A percentile compares a stretch with the other conserved stretches of the same genome.
phyloP scores from a whole-genome alignment of 1,284 basidiomycete genomes.

The Sanghuangporus sanghuang region DNA sequence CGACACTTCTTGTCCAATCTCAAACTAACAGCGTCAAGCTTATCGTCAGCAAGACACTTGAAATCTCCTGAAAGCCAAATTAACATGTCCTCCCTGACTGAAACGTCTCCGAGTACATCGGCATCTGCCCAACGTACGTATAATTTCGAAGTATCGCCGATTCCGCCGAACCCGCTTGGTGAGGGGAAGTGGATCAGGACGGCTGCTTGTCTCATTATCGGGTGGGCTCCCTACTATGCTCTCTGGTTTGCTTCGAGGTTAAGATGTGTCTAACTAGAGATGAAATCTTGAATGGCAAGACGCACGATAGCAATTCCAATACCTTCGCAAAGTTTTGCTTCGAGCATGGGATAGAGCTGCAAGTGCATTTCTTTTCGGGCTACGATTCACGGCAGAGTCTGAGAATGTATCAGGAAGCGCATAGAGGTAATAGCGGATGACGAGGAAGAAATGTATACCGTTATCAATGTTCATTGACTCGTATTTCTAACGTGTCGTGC shows the following conservation, averaged over 20 bases:
- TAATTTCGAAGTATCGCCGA: constrained; percentile 48
- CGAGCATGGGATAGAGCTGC: constrained; percentile 83
- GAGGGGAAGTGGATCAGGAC: constrained; percentile 66
- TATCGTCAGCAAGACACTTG: neutral
- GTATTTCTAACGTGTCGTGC: constrained; percentile 16
- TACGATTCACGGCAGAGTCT: neutral
- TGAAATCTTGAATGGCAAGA: constrained; percentile 84
- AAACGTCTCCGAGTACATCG: neutral
- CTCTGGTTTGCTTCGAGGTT: neutral
- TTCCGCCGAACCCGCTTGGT: constrained; percentile 60
- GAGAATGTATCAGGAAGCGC: constrained; percentile 52
- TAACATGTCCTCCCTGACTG: neutral
- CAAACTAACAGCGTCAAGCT: neutral
- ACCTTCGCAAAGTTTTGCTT: constrained; percentile 86
- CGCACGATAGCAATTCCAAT: constrained; percentile 81
- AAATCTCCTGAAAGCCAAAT: neutral
- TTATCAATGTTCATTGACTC: constrained; percentile 25
- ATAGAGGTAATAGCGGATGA: constrained; percentile 93
- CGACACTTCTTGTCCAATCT: neutral
- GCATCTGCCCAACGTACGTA: constrained; percentile 16
- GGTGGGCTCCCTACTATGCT: constrained; percentile 36
- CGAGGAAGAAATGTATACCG: constrained; percentile 74
- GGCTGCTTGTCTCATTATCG: constrained; percentile 72
- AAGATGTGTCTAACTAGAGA: constrained; percentile 43
- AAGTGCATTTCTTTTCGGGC: constrained; percentile 28